These are phyloP conservation scores for Cytospora chrysosperma DNA, from an alignment of 2,329 filamentous ascomycete species.

Conservation along the genomic window DNA sequence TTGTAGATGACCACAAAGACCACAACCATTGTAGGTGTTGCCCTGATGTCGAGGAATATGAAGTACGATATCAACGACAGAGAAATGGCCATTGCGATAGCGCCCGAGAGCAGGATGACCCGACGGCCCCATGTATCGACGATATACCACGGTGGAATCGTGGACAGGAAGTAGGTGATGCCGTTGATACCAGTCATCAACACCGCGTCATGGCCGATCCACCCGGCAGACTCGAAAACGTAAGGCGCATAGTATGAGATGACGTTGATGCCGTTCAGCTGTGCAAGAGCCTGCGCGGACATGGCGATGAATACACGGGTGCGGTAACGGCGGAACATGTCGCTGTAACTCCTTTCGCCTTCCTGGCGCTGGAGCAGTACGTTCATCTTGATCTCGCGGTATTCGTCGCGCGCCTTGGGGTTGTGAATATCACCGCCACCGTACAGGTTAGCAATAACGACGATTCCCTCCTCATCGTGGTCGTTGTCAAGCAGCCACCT, in stretches of 20 bases:
- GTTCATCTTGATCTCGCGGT: constrained; percentile 98
- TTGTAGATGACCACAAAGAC: constrained; percentile 98
- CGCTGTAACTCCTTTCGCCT: constrained; percentile 83
- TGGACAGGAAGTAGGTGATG: constrained; percentile 84
- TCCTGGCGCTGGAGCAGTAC: constrained; percentile 92
- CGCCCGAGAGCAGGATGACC: constrained; percentile 84
- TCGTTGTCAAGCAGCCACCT: constrained; percentile 98
- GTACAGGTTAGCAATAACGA: constrained; percentile 96
- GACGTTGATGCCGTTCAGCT: constrained; percentile 98
- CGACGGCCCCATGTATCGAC: constrained; percentile 91
- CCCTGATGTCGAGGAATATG: constrained; percentile 77
- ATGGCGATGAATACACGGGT: constrained; percentile 97
- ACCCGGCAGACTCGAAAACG: constrained; percentile 96
- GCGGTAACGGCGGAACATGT: constrained; percentile 93
- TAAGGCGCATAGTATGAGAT: constrained; percentile 98
- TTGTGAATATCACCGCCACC: constrained; percentile 95
- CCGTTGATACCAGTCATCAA: constrained; percentile 97
- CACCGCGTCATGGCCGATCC: constrained; percentile 84
- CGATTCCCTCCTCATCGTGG: constrained; percentile 95
- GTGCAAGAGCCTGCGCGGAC: constrained; percentile 93
- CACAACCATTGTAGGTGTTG: constrained; percentile 82
- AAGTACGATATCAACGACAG: constrained; percentile 93
- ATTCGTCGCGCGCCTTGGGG: constrained; percentile 88
- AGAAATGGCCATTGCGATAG: constrained; percentile 83
- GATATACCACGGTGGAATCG: constrained; percentile 94